phyloP scores from a whole-genome alignment of 768 basidiomycete genomes.

The Leccinum boreale region DNA sequence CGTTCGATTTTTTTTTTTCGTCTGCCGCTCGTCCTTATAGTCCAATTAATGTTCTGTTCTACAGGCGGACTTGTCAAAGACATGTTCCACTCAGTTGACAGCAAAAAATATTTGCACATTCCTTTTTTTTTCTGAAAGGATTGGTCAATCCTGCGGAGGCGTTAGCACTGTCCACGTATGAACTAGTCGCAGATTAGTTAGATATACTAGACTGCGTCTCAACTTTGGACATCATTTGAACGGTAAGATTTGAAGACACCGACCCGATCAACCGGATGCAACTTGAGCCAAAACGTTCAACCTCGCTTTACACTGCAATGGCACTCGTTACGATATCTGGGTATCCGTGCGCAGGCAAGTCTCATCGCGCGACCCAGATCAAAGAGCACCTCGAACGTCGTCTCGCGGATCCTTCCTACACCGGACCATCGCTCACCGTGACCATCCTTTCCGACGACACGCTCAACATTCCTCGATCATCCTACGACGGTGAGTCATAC shows the following conservation, averaged over 20 bases:
- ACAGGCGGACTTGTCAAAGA: too few species aligned
- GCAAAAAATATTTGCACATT: background rate
- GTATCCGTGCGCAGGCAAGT: slow-evolving; percentile 86
- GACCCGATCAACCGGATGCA: background rate
- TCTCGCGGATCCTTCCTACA: slow-evolving; percentile 47
- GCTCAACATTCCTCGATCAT: slow-evolving; percentile 58
- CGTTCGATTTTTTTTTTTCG: background rate
- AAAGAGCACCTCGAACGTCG: slow-evolving; percentile 50
- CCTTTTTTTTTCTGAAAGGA: too few species aligned
- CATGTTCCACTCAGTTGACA: background rate
- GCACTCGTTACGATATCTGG: slow-evolving; percentile 91
- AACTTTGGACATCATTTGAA: background rate
- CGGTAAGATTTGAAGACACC: background rate
- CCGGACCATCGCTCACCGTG: slow-evolving; percentile 46
- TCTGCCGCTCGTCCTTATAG: background rate
- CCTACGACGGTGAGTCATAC: slow-evolving; percentile 64
- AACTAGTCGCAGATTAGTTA: background rate
- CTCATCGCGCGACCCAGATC: slow-evolving; percentile 66
- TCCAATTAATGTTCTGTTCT: background rate
- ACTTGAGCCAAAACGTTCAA: background rate
- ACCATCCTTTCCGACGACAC: slow-evolving; percentile 69
- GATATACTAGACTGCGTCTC: background rate
- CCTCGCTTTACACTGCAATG: slow-evolving; percentile 48
- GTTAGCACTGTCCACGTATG: background rate
- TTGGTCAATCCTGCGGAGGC: background rate